phyloP scores from a whole-genome alignment of 2,329 filamentous ascomycete genomes.

The Laburnicola sp. region DNA sequence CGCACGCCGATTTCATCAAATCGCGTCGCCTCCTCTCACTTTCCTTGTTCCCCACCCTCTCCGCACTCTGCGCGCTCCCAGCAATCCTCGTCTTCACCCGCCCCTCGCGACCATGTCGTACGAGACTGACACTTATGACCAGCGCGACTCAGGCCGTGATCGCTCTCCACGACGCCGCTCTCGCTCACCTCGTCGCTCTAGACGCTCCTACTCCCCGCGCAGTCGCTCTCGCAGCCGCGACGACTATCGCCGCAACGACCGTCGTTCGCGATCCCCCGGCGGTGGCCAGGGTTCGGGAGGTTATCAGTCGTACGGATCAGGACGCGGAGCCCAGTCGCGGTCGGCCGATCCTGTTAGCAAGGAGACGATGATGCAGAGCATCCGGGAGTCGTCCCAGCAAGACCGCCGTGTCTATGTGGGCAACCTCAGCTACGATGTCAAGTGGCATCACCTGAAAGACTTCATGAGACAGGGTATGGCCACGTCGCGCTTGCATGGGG shows the following conservation, averaged over 20 bases:
- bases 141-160: constrained; percentile 39
- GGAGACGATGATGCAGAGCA: constrained; percentile 94
- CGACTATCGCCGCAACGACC: constrained; percentile 51
- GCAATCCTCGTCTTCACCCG: constrained; percentile 1
- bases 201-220: constrained; percentile 66
- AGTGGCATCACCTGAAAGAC: constrained; percentile 99
- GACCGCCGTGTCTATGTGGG: constrained; percentile 99
- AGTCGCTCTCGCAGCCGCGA: constrained; percentile 78
- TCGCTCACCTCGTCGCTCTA: constrained; percentile 52
- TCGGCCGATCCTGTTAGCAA: constrained; percentile 79
- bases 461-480: constrained; percentile 95
- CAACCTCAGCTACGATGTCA: constrained; percentile 98
- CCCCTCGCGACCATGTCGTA: constrained; percentile 36
- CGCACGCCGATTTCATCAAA: constrained; percentile 25
- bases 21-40: constrained; percentile 23
- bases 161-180: constrained; percentile 71
- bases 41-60: constrained; percentile 18
- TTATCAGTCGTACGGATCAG: constrained; percentile 59
- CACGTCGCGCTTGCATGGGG: constrained; percentile 43
- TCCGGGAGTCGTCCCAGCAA: constrained; percentile 94
- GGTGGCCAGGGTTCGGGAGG: constrained; percentile 70
- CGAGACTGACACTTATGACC: constrained; percentile 44
- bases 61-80: constrained; percentile 2
- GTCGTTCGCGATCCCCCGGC: constrained; percentile 76
- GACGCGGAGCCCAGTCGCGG: constrained; percentile 58